These are phyloP conservation scores for Barnettozyma vustinii DNA, from an alignment of 805 yeast genomes.

Conservation along the genomic window DNA sequence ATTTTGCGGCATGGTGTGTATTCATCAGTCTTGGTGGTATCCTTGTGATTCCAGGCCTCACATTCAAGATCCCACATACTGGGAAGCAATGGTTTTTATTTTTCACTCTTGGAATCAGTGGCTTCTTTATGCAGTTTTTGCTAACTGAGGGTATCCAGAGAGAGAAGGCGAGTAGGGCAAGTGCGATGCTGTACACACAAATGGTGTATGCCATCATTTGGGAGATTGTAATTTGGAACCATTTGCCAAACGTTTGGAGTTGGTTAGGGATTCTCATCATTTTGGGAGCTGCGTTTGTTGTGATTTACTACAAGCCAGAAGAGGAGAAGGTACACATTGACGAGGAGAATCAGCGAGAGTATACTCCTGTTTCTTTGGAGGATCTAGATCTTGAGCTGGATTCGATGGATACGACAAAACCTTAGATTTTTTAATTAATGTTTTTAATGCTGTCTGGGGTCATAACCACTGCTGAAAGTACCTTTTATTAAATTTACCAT, in stretches of 20 bases:
- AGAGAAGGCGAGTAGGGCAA: slow-evolving; percentile 71
- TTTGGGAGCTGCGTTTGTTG: slow-evolving; percentile 55
- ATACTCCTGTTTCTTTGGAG: not conserved
- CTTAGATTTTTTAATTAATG: not conserved
- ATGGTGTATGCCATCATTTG: slow-evolving; percentile 73
- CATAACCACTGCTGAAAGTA: not conserved
- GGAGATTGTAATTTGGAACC: slow-evolving; percentile 69
- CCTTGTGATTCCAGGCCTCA: slow-evolving; percentile 48
- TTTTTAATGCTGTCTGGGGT: no score
- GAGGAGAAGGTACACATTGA: slow-evolving; percentile 7
- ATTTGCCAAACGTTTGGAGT: slow-evolving; percentile 65
- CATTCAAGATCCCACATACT: slow-evolving; percentile 58
- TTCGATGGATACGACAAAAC: not conserved
- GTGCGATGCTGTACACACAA: slow-evolving; percentile 71
- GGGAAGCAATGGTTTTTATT: slow-evolving; percentile 62
- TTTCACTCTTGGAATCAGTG: slow-evolving; percentile 60
- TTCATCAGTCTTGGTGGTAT: slow-evolving; percentile 50
- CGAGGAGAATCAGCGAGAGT: not conserved
- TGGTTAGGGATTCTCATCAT: slow-evolving; percentile 66
- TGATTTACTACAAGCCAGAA: slow-evolving; percentile 46
- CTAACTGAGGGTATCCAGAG: slow-evolving; percentile 80
- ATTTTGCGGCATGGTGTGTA: slow-evolving; percentile 60
- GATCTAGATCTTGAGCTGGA: not conserved
- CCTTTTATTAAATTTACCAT: no score
- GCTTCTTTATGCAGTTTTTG: slow-evolving; percentile 76